Conservation (phyloP, 1,284 basidiomycete species). For the Puccinia hordei region DNA sequence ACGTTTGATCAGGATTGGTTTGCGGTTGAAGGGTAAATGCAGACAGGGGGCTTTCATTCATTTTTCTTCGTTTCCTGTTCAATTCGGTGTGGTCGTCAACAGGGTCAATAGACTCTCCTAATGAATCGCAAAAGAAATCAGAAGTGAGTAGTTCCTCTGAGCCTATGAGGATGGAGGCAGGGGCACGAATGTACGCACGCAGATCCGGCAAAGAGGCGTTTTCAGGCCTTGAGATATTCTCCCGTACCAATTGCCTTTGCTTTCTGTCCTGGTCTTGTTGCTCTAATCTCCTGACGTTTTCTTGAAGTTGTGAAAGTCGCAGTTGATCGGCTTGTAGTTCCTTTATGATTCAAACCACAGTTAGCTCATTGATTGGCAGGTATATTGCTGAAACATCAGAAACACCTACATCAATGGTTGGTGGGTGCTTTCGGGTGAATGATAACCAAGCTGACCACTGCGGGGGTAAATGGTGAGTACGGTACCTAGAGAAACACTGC, state of each 20-base stretch:
- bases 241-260: background rate
- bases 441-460: slow-evolving; percentile 49
- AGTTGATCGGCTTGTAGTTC: slow-evolving; percentile 35
- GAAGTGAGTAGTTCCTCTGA: background rate
- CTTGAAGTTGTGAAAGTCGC: background rate
- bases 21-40: slow-evolving; percentile 30
- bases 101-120: slow-evolving; percentile 16
- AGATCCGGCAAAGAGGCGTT: background rate
- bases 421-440: slow-evolving; percentile 25
- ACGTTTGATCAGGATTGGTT: slow-evolving; percentile 30
- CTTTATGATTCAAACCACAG: background rate
- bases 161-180: background rate
- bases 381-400: background rate
- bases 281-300: slow-evolving; percentile 29
- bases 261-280: background rate
- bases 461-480: slow-evolving; percentile 34
- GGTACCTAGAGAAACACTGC: slow-evolving; percentile 19
- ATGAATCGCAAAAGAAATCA: background rate
- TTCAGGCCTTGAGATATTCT: background rate
- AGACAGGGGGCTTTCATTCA: slow-evolving; percentile 1
- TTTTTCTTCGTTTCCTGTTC: slow-evolving; percentile 11
- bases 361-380: background rate
- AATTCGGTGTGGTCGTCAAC: slow-evolving; percentile 11
- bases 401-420: slow-evolving; percentile 23
- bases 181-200: background rate